Conservation (phyloP, 2,329 filamentous ascomycete species). For the Fusarium sp. region DNA sequence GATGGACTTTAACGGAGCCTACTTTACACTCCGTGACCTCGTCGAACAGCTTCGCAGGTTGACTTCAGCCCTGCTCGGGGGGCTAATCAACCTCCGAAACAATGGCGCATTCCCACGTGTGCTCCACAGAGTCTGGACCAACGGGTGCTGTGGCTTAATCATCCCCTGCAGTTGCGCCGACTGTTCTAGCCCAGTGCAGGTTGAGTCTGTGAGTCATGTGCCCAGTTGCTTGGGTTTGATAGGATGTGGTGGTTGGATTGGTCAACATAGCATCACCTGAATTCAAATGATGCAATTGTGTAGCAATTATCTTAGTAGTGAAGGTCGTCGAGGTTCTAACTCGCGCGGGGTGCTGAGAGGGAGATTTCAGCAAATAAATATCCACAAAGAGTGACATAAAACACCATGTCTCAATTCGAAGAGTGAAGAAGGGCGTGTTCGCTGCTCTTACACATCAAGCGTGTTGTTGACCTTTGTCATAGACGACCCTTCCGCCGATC, state of each 20-base stretch:
- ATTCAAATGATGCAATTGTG: neutral
- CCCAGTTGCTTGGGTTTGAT: neutral
- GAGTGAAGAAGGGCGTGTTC: neutral
- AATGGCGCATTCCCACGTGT: constrained; percentile 13
- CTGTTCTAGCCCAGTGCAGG: neutral
- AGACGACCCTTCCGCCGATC: neutral
- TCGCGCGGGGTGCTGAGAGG: no score
- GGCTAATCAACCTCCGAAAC: constrained; percentile 24
- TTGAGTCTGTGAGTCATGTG: neutral
- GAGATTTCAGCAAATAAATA: neutral
- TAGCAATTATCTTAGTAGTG: neutral
- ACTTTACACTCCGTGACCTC: constrained; percentile 16
- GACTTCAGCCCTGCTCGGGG: constrained; percentile 7
- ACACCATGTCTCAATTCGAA: neutral
- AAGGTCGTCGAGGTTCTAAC: neutral
- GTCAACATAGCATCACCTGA: no score
- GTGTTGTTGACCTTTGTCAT: neutral
- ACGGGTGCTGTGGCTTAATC: neutral
- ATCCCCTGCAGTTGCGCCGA: neutral
- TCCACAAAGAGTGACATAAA: no score
- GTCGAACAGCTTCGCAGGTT: neutral
- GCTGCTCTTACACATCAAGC: neutral
- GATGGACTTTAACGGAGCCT: constrained; percentile 16
- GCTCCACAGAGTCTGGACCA: constrained; percentile 50
- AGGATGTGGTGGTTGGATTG: neutral